phyloP scores from a whole-genome alignment of 2,329 filamentous ascomycete species.

The Phialemonium atrogriseum region DNA sequence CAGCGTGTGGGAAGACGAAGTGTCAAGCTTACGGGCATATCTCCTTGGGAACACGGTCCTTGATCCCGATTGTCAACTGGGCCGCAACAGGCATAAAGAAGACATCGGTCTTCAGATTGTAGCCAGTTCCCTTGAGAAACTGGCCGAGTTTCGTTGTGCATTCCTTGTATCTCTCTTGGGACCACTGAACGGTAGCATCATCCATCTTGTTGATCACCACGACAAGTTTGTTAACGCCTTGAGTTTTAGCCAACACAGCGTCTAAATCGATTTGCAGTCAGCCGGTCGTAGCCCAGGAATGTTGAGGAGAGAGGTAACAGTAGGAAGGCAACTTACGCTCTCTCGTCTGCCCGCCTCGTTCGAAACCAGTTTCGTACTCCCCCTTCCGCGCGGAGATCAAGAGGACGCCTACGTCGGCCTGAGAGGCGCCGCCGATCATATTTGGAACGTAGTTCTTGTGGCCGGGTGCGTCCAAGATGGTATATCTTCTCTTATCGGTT shows the following conservation, averaged over 20 bases:
- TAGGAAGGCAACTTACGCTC: conserved; percentile 40
- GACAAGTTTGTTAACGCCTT: conserved; percentile 93
- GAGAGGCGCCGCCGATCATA: conserved; percentile 95
- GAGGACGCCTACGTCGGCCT: conserved; percentile 88
- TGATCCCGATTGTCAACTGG: conserved; percentile 78
- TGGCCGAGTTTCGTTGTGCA: conserved; percentile 80
- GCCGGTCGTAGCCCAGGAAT: no score
- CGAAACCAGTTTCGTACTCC: conserved; percentile 98
- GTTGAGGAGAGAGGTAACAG: background rate
- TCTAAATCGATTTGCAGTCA: conserved; percentile 35
- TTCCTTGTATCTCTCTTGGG: conserved; percentile 83
- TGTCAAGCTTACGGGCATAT: no score
- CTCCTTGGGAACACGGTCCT: conserved; percentile 72
- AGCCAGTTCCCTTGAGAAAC: conserved; percentile 88
- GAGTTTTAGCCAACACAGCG: conserved; percentile 94
- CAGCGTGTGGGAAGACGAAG: no score
- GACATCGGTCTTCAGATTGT: conserved; percentile 89
- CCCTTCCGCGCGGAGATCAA: conserved; percentile 96
- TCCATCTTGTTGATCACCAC: conserved; percentile 99
- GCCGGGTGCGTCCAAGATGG: conserved; percentile 90
- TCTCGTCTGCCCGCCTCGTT: conserved; percentile 89
- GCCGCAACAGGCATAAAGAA: conserved; percentile 96
- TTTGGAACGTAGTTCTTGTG: conserved; percentile 97
- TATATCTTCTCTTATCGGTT: conserved; percentile 92
- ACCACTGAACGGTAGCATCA: conserved; percentile 93